phyloP scores from a whole-genome alignment of 2,329 filamentous ascomycete species.

The Colletotrichum sp. region DNA sequence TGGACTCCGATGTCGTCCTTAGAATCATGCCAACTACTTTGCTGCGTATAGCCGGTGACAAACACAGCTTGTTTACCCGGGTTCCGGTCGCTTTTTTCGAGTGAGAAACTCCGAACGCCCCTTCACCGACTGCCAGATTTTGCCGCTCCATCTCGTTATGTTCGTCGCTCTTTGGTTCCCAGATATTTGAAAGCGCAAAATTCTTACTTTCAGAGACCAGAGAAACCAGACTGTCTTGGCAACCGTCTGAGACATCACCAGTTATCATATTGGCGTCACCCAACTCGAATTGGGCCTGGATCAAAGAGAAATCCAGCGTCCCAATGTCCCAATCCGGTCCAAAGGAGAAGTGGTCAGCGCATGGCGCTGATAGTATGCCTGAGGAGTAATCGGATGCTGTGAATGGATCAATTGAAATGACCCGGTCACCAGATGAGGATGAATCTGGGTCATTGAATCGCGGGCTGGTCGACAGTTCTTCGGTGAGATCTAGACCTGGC shows the following conservation, averaged over 20 bases:
- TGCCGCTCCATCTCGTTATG: not conserved
- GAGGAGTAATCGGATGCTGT: not conserved
- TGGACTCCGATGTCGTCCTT: not conserved
- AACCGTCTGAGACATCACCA: not conserved
- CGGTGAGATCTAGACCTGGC: not conserved
- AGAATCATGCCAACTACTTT: not conserved
- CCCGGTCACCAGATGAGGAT: not conserved
- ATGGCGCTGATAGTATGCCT: not conserved
- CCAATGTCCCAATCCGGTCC: not conserved
- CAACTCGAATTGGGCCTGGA: not conserved
- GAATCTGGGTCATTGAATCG: not conserved
- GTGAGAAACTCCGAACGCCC: not conserved
- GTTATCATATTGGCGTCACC: not conserved
- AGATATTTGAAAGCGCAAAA: not conserved
- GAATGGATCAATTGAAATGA: not conserved
- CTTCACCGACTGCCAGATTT: not conserved
- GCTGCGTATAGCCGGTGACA: not conserved
- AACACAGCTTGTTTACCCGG: not conserved
- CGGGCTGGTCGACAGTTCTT: not conserved
- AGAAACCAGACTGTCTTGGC: constrained; percentile 23
- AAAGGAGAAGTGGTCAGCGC: not conserved
- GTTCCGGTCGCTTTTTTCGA: not conserved
- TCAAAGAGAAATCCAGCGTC: not conserved
- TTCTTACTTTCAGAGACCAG: not conserved
- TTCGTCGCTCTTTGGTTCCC: not conserved